Evolutionary conservation across 2,329 filamentous ascomycete species (phyloP).

Genomic region (Teratosphaeria destructans): DNA sequence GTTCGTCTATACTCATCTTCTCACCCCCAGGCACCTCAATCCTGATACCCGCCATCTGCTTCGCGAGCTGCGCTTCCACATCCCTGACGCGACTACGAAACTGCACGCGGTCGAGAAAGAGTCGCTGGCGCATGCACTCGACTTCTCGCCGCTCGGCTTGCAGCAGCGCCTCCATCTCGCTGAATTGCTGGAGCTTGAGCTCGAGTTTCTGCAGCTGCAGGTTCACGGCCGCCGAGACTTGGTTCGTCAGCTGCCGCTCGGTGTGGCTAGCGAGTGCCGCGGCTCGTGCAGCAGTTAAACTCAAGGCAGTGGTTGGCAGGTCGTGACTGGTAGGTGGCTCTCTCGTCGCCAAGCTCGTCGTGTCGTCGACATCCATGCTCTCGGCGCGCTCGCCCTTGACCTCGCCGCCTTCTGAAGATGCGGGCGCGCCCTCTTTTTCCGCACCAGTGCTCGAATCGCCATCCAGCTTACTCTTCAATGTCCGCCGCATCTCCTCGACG

Average conservation of each 20-base stretch:
- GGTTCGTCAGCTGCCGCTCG: conserved; percentile 88
- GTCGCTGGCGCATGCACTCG: conserved; percentile 80
- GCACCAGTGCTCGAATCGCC: conserved; percentile 39
- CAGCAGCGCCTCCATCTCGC: conserved; percentile 86
- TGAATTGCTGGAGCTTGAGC: conserved; percentile 90
- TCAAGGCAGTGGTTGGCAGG: conserved; percentile 66
- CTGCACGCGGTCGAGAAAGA: conserved; percentile 82
- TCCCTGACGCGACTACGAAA: conserved; percentile 82
- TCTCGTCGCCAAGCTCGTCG: conserved; percentile 39
- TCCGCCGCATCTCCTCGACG: conserved; percentile 73
- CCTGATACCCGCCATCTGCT: conserved; percentile 13
- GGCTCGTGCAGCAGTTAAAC: conserved; percentile 73
- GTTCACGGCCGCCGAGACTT: conserved; percentile 87
- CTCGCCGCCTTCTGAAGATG: conserved; percentile 25
- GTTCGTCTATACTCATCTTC: conserved; percentile 12
- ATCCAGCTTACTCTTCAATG: conserved; percentile 69
- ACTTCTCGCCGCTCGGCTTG: conserved; percentile 88
- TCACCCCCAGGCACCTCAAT: conserved; percentile 14
- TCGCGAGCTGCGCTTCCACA: conserved; percentile 51
- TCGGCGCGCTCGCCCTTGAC: conserved; percentile 42
- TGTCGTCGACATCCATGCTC: conserved; percentile 49
- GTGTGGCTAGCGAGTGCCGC: conserved; percentile 88
- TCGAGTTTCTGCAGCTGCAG: conserved; percentile 92
- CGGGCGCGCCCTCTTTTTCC: conserved; percentile 28
- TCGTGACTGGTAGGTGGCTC: conserved; percentile 29